phyloP scores from a whole-genome alignment of 768 basidiomycete species.

The Hericium coralloides region DNA sequence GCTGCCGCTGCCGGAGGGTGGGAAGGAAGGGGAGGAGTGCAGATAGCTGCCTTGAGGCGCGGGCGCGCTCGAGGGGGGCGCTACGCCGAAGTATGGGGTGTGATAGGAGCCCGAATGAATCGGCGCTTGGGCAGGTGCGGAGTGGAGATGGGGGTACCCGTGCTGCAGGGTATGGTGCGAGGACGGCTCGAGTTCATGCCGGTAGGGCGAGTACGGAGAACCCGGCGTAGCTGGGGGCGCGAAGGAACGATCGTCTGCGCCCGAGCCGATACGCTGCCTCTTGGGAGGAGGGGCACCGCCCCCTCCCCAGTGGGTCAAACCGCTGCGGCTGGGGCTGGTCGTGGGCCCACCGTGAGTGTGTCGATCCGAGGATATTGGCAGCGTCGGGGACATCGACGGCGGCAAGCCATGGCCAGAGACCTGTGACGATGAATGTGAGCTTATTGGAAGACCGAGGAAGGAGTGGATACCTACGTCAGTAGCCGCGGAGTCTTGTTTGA shows the following conservation, averaged over 20 bases:
- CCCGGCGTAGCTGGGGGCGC: background rate
- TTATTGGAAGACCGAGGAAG: background rate
- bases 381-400: slow-evolving; percentile 12
- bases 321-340: slow-evolving; percentile 11
- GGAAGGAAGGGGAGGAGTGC: background rate
- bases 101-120: background rate
- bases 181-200: background rate
- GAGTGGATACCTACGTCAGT: slow-evolving; percentile 10
- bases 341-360: slow-evolving; percentile 8
- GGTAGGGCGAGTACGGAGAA: slow-evolving; percentile 3
- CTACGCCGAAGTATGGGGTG: background rate
- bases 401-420: slow-evolving; percentile 11
- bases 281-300: slow-evolving; percentile 5
- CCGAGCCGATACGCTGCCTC: slow-evolving; percentile 1
- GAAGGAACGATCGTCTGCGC: background rate
- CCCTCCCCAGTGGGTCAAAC: slow-evolving; percentile 3
- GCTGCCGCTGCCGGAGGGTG: background rate
- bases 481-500: slow-evolving; percentile 12
- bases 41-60: background rate
- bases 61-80: background rate
- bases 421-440: background rate
- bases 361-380: slow-evolving; percentile 23
- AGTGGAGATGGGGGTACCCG: background rate
- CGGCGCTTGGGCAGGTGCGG: background rate
- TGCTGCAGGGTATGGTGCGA: background rate